Conservation (phyloP, 1,284 basidiomycete genomes). For the Takashimella tepidaria region DNA sequence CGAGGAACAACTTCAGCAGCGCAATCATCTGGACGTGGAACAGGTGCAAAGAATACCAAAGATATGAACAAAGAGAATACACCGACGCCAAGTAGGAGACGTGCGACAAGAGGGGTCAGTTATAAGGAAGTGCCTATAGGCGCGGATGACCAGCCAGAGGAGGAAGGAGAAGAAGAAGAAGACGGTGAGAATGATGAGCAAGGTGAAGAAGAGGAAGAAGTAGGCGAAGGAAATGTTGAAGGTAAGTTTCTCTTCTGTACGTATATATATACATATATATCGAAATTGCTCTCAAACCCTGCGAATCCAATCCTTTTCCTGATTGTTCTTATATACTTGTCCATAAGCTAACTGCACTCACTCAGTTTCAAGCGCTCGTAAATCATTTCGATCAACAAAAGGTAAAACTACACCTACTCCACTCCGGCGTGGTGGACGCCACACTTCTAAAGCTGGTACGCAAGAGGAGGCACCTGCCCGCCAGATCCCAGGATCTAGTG, state of each 20-base stretch:
- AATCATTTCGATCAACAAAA: neutral
- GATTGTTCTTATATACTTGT: too few species aligned
- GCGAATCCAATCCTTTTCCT: too few species aligned
- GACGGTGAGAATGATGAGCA: constrained; percentile 16
- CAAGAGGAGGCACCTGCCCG: constrained; percentile 12
- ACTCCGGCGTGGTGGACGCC: too few species aligned
- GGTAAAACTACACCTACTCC: constrained; percentile 1
- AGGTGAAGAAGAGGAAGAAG: constrained; percentile 12
- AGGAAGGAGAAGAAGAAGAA: constrained; percentile 12
- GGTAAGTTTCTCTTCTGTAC: too few species aligned
- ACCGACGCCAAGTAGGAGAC: constrained; percentile 9
- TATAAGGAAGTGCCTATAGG: constrained; percentile 22
- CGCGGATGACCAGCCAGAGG: constrained; percentile 7
- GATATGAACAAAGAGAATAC: constrained; percentile 11
- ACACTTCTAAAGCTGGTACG: neutral
- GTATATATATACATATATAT: too few species aligned
- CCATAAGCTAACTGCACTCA: too few species aligned
- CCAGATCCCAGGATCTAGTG: constrained; percentile 35
- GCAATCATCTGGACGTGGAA: constrained; percentile 2
- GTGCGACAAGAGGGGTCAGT: constrained; percentile 20
- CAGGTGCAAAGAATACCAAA: constrained; percentile 11
- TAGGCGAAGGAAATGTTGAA: constrained; percentile 12
- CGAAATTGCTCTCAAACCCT: too few species aligned
- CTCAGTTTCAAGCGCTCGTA: neutral
- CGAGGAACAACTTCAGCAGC: neutral